Base-by-base conservation (phyloP, 2,329 filamentous ascomycete genomes). In the Venturia nashicola region DNA sequence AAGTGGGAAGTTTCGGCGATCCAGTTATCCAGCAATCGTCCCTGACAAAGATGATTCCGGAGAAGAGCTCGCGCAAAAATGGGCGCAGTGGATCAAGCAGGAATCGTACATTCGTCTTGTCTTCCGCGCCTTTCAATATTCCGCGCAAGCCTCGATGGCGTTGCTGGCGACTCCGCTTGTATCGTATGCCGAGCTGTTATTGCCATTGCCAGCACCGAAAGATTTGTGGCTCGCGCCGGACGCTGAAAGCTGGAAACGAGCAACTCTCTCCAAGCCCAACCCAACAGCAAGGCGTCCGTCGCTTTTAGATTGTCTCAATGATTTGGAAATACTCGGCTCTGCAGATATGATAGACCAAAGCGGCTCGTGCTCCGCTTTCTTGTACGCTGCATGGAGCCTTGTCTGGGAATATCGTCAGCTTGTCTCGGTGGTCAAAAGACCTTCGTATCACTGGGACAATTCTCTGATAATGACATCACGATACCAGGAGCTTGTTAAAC, bases 41-140 rank as follows among this genome's bases (percentile, higher is more conserved):
- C 80, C 84, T 1, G 70, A 74, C n/a, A 69, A 78, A 0, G 78
- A 80, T 0, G 86, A 89, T 64, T 76, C 82, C 27, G 83, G 82
- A 1, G 72, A 82, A 20, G 74, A 74, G 2, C 74, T 91, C 0
- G 80, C 88, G 65, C 74, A 77, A 3, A 89, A 89, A 68, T 90
- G 87, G 87, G 78, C 75, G 64, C 73, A 74, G 32, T 90, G 87
- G 87, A 79, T 83, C 16, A 78, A 83, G 59, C 77, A 82, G 65
- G 87, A 90, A 69, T 85, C 83, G 3, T 88, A 83, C 75, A 88
- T 89, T 70, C 80, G 86, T 75, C 80, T 91, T 2, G 82, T 83
- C 3, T 85, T 87, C 65, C 84, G 87, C 69, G 76, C 83, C 16
- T 87, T 87, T 67, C 73, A 86, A 5, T 80, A 86, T 64, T 87